Evolutionary conservation across 192 early-diverging fungal genomes (phyloP), one percentile per base, ranked within the genome.

Genomic region (Coemansia sp.): DNA sequence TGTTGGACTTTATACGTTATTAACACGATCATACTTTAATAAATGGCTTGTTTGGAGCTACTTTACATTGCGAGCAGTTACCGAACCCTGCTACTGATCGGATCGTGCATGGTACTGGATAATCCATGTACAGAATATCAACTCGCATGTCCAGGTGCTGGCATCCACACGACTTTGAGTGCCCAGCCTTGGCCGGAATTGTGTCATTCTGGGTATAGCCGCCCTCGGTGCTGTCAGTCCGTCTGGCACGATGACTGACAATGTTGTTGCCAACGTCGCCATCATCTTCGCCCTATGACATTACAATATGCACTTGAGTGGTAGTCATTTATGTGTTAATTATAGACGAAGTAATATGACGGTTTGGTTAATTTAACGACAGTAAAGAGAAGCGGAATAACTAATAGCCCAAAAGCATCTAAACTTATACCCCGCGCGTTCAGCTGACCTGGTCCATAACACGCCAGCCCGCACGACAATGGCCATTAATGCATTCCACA

Each of bases 141-240:
- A 77, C 69, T 47, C 71, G 68, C 74, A 80, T 75, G n/a, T 77
- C 82, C 65, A 83, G 64, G 16, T 71, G 57, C 57, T 76, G 66
- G 12, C 64, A 63, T 32, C 60, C 62, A 32, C 69, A 71, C 26
- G 76, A 65, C 58, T 73, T 73, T 55, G 69, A 57, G n/a, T 66
- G 69, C 18, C 50, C 20, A 32, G 64, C 29, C 37, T 50, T 67
- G 18, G 41, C 27, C 16, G 68, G 65, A 37, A 70, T 68, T 1
- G 68, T 68, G 18, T 65, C 64, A 3, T 45, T 38, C 19, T 64
- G 61, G 29, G 53, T 41, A 62, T 68, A 68, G 59, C 57, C 69
- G 50, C 55, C 22, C n/a, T 68, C 68, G 2, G 45, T 18, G 54
- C 68, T 71, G 65, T 41, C 49, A 3, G 61, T 64, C 38, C 68